Evolutionary conservation across 805 yeast genomes (phyloP).

Genomic region (Ogataea pignaliae): DNA sequence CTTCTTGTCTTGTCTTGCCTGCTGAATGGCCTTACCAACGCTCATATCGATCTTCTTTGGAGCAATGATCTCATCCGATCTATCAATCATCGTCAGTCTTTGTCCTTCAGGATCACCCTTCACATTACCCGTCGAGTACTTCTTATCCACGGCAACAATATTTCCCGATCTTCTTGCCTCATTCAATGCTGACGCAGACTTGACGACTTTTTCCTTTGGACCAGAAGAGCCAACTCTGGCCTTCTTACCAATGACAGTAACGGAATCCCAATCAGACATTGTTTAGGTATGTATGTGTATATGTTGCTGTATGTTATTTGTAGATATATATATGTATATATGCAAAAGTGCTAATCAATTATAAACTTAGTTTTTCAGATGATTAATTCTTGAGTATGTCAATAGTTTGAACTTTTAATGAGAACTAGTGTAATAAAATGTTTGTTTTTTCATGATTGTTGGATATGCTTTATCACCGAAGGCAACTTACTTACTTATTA

Average conservation of each 20-base stretch:
- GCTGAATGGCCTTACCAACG: conserved; percentile 84
- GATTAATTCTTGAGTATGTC: too few relatives aligned
- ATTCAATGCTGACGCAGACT: conserved; percentile 71
- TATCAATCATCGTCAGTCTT: conserved; percentile 87
- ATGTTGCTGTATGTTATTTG: too few relatives aligned
- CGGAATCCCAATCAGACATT: conserved; percentile 83
- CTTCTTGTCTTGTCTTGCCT: conserved; percentile 83
- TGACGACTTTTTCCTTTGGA: conserved; percentile 81
- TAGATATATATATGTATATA: too few relatives aligned
- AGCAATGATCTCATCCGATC: conserved; percentile 88
- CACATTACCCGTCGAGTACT: conserved; percentile 66
- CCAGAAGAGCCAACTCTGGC: conserved; percentile 81
- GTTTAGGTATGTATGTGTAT: background rate
- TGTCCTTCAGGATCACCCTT: conserved; percentile 85
- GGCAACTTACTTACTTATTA: too few relatives aligned
- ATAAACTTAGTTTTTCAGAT: too few relatives aligned
- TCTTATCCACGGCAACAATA: conserved; percentile 89
- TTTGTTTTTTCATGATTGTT: too few relatives aligned
- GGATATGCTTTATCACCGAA: too few relatives aligned
- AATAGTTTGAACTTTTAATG: too few relatives aligned
- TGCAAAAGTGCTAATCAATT: too few relatives aligned
- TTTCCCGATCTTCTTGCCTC: conserved; percentile 92
- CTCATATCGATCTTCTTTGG: conserved; percentile 79
- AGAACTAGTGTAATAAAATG: too few relatives aligned
- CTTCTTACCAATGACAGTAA: conserved; percentile 82